Base-by-base conservation (phyloP, 2,329 filamentous ascomycete genomes). In the Tolypocladium album region DNA sequence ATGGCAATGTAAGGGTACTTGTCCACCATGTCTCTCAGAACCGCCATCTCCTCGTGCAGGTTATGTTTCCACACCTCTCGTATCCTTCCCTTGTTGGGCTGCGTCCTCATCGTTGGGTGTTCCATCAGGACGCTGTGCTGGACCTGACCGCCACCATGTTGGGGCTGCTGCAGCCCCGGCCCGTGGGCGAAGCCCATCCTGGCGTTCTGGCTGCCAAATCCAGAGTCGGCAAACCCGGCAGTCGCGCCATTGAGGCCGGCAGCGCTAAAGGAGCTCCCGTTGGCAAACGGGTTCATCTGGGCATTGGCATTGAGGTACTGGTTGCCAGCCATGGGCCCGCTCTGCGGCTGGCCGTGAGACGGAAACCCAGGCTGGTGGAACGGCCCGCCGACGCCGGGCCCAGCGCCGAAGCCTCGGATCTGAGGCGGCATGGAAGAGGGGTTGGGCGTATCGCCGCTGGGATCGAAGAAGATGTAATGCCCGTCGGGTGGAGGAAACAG, bases 1-100 rank as follows among this genome's bases (percentile, higher is more conserved):
- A 99, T 97, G 67, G 92, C 93, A 75, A 99, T 93, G 72, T 95
- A 97, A 50, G 92, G 90, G 73, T 95, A 97, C 69, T 89, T 90
- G 63, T 96, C 89, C 64, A 97, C 86, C 68, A 97, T 78, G 61
- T 89, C 85, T 72, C 93, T 83, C 66, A 99, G 75, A 57, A 89
- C 79, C 11, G 85, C 88, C 88, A 99, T 94, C 77, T 99, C 94
- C 70, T 95, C 89, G 34, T 90, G 84, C 64, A 97, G 76, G 69
- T 97, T 97, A 67, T 91, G 85, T 72, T 88, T 89, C 94, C 94
- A 99, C 45, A 99, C 94, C 69, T 99, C 93, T 65, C 92, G 85
- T 87, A 97, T 97, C 72, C 92, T 83, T 63, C 87, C 85, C 69
- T 91, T 90, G 43, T 91, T 90, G 22, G 82, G 82, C 62, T 84